phyloP scores from a whole-genome alignment of 2,329 filamentous ascomycete genomes.

The Albophoma yamanashiensis region DNA sequence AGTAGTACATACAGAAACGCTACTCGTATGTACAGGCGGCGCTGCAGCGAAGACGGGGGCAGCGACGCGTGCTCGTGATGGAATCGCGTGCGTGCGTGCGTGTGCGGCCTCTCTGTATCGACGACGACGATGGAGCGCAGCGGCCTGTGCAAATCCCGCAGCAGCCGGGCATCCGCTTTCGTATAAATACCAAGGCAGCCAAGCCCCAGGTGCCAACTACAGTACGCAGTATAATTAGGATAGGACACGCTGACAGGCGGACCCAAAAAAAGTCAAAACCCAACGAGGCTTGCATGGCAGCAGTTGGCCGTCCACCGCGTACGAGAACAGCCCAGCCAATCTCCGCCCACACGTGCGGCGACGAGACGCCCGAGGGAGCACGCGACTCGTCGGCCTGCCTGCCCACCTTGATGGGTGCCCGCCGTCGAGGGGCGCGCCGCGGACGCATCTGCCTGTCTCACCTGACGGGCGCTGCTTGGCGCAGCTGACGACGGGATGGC shows the following conservation, averaged over 20 bases:
- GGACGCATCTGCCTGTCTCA: neutral
- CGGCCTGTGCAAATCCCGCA: no score
- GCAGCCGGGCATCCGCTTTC: neutral
- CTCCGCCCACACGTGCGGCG: conserved; percentile 9
- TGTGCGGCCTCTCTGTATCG: neutral
- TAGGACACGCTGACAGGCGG: no score
- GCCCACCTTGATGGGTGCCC: neutral
- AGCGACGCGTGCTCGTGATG: neutral
- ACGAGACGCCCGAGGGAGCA: conserved; percentile 2
- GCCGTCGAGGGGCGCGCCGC: neutral
- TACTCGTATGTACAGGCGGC: neutral
- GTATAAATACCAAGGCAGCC: neutral
- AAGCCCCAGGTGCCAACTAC: no score
- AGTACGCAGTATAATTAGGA: no score
- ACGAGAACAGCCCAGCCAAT: conserved; percentile 5
- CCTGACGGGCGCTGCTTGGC: neutral
- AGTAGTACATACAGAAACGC: no score
- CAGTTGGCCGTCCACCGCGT: no score
- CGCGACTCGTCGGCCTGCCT: neutral
- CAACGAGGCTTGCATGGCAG: neutral
- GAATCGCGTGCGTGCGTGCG: neutral
- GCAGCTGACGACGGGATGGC: neutral
- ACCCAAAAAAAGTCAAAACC: neutral
- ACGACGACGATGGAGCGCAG: neutral
- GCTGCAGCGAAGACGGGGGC: neutral